phyloP scores from a whole-genome alignment of 306 rosid species.

The Quercus mongolica region DNA sequence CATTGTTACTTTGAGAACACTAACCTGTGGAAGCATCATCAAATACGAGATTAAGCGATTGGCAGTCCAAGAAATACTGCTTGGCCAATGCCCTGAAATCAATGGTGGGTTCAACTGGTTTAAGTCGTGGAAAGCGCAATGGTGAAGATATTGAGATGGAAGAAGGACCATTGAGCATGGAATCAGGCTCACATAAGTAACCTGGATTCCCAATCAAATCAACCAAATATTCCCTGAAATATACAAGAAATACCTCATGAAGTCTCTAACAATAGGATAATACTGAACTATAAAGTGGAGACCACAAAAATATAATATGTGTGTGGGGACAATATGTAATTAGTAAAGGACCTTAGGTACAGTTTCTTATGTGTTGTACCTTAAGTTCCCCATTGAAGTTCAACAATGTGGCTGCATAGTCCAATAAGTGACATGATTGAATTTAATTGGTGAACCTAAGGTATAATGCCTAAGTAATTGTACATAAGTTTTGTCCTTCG shows the following conservation, averaged over 20 bases:
- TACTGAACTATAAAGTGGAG: background rate
- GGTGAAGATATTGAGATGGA: constrained; percentile 97
- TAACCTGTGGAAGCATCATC: constrained; percentile 83
- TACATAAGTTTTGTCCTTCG: too few species aligned
- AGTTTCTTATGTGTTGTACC: too few species aligned
- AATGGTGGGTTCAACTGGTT: constrained; percentile 66
- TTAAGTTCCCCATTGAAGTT: too few species aligned
- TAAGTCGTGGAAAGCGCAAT: constrained; percentile 82
- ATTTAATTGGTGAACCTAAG: too few species aligned
- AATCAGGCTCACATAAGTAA: constrained; percentile 79
- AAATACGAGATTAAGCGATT: constrained; percentile 78
- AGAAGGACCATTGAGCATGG: constrained; percentile 97
- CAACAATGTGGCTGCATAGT: too few species aligned
- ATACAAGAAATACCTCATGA: constrained; percentile 23
- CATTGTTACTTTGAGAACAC: constrained; percentile 2
- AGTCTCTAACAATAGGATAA: background rate
- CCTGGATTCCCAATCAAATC: constrained; percentile 95
- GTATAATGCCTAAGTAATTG: too few species aligned
- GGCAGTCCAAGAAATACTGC: constrained; percentile 81
- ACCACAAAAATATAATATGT: too few species aligned
- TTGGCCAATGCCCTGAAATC: constrained; percentile 94
- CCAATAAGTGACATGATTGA: too few species aligned
- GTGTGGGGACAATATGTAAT: too few species aligned
- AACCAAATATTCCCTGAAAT: constrained; percentile 82
- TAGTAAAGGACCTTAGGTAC: too few species aligned